Evolutionary conservation across 163 green algal species (phyloP), one percentile per base, ranked within the genome.

Genomic region (Volvox carteri): DNA sequence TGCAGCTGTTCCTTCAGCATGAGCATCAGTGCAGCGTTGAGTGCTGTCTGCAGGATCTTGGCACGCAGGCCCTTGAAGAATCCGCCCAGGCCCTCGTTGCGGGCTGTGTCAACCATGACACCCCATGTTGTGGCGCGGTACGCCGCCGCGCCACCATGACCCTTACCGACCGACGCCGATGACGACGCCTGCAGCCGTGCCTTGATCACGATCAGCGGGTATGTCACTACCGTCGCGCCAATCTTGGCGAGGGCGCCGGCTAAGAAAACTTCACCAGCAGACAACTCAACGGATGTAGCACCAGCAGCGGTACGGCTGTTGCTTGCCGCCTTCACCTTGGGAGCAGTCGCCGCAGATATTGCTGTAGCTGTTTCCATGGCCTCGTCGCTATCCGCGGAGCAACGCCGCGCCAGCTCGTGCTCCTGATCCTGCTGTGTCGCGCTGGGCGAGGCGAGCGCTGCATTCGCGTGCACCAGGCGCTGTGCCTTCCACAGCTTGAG

Each of bases 1-100:
- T 77, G 96, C 87, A 92, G 95, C 87, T 93, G 90, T 92, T 98
- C 96, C 91, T 98, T 98, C 80, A 96, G 92, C 81, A 96, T 95
- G 77, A 98, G 96, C 91, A 98, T 94, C 62, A 99, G 91, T 1
- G 96, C 95, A 0, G 91, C 92, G 41, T 94, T 94, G 19, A 98
- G 88, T 8, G 97, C 94, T 41, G 93, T 97, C 93, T 98, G 96
- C 77, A 97, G 90, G n/a, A 98, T 95, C 92, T 98, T 98, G 39
- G 94, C 92, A 6, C 85, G 87, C 87, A 96, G 91, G 37, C 96
- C 96, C 79, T 93, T 92, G 91, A 96, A 98, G 86, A 97, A 98
- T 30, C 95, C 96, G 4, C 79, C 70, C 6, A 94, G 23, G 6
- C 95, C 96, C 94, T 94, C 97, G 91, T 87, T 8, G 25, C 50